phyloP scores from a whole-genome alignment of 148 eudicot genomes.

The Diospyros lotus region DNA sequence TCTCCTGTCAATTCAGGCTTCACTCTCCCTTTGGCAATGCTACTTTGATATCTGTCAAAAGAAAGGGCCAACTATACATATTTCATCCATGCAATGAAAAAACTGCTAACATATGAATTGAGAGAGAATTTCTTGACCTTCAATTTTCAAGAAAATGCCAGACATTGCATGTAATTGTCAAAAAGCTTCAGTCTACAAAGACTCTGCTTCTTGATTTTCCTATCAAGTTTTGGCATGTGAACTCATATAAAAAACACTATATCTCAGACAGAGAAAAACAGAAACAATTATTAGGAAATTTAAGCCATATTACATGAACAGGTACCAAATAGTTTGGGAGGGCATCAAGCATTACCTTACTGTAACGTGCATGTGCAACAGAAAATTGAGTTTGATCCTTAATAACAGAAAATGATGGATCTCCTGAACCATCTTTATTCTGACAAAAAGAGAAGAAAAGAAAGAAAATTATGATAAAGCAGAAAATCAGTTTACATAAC shows the following conservation, averaged over 20 bases:
- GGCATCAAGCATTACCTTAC: slow-evolving; percentile 45
- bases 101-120: background rate
- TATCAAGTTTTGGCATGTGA: background rate
- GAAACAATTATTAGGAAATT: background rate
- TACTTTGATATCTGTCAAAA: background rate
- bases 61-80: background rate
- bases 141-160: too few species aligned
- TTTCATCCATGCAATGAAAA: background rate
- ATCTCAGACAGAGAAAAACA: background rate
- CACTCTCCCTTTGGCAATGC: too few species aligned
- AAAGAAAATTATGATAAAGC: background rate
- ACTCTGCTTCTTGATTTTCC: background rate
- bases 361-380: slow-evolving; percentile 72
- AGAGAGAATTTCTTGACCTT: background rate
- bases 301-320: background rate
- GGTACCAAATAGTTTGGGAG: background rate
- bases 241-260: background rate
- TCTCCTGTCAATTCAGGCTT: too few species aligned
- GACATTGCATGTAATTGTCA: background rate
- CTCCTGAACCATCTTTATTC: slow-evolving; percentile 82
- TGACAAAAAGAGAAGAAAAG: slow-evolving; percentile 20
- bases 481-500: background rate
- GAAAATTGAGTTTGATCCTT: slow-evolving; percentile 85
- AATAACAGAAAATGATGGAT: slow-evolving; percentile 68
- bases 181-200: background rate